These are phyloP conservation scores for Verticillium klebahnii DNA, from an alignment of 2,329 filamentous ascomycete species.

Conservation along the genomic window DNA sequence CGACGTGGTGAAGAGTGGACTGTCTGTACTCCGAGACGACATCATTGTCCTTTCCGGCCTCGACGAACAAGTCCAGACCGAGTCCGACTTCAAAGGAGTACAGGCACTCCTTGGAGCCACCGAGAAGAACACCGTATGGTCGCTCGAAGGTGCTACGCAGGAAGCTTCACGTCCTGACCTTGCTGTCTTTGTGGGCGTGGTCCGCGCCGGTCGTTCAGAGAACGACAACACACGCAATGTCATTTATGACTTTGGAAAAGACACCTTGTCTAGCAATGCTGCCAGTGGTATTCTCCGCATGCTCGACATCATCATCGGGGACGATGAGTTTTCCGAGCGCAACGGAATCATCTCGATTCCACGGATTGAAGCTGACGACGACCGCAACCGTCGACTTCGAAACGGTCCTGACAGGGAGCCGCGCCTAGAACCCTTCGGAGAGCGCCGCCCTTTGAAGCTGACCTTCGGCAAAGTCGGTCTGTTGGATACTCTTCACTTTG, in stretches of 20 bases:
- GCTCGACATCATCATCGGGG: conserved; percentile 12
- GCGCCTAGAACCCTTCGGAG: conserved; percentile 12
- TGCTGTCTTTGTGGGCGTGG: conserved; percentile 13
- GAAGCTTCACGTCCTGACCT: conserved; percentile 11
- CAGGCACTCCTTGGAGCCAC: conserved; percentile 13
- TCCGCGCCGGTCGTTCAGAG: conserved; percentile 12
- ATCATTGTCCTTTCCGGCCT: conserved; percentile 16
- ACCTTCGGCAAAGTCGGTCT: conserved; percentile 17
- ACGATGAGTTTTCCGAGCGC: conserved; percentile 18
- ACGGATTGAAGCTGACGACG: conserved; percentile 16
- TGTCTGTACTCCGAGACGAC: conserved; percentile 7
- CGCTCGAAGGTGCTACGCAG: conserved; percentile 10
- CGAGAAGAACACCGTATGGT: conserved; percentile 15
- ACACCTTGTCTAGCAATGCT: conserved; percentile 7
- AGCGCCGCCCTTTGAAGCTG: conserved; percentile 10
- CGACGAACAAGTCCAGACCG: conserved; percentile 14
- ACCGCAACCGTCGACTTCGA: conserved; percentile 17
- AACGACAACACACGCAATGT: conserved; percentile 12
- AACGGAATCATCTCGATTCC: conserved; percentile 17
- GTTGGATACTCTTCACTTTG: conserved; percentile 22
- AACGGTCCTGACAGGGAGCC: conserved; percentile 18
- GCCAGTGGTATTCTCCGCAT: conserved; percentile 11
- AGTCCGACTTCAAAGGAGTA: conserved; percentile 14
- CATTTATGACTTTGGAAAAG: conserved; percentile 11
- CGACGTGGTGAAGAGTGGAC: conserved; percentile 7